phyloP scores from a whole-genome alignment of 345 rosid genomes.

The Corchorus capsularis region DNA sequence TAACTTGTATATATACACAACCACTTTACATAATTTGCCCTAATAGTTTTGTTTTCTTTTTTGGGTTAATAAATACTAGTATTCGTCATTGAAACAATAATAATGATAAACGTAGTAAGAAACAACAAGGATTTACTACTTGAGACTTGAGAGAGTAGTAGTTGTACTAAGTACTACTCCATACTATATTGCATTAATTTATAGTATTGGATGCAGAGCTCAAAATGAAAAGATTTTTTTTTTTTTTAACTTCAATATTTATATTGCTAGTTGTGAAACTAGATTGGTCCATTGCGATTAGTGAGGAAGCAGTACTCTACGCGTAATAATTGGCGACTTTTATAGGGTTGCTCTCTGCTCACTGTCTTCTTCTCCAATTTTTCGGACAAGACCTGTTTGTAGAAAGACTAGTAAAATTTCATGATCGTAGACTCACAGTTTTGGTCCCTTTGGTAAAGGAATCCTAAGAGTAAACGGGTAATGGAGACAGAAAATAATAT shows the following conservation, averaged over 20 bases:
- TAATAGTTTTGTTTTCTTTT: too few species aligned
- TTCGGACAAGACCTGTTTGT: constrained; percentile 5
- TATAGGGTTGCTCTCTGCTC: background rate
- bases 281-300: background rate
- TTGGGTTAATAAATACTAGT: too few species aligned
- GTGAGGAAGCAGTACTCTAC: background rate
- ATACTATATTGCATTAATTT: background rate
- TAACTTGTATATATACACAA: too few species aligned
- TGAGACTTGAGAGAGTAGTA: too few species aligned
- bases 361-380: constrained; percentile 1
- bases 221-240: background rate
- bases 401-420: background rate
- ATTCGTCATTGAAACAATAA: too few species aligned
- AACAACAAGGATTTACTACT: background rate
- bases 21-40: too few species aligned
- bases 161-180: too few species aligned
- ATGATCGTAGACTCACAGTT: background rate
- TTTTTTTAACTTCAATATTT: too few species aligned
- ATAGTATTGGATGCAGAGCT: background rate
- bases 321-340: background rate
- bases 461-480: constrained; percentile 16
- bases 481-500: background rate
- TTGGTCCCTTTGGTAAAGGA: constrained; percentile 10
- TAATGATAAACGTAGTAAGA: too few species aligned
- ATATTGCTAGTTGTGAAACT: background rate